Evolutionary conservation across 257 asterid genomes (phyloP).

Genomic region (Plantago elongata): DNA sequence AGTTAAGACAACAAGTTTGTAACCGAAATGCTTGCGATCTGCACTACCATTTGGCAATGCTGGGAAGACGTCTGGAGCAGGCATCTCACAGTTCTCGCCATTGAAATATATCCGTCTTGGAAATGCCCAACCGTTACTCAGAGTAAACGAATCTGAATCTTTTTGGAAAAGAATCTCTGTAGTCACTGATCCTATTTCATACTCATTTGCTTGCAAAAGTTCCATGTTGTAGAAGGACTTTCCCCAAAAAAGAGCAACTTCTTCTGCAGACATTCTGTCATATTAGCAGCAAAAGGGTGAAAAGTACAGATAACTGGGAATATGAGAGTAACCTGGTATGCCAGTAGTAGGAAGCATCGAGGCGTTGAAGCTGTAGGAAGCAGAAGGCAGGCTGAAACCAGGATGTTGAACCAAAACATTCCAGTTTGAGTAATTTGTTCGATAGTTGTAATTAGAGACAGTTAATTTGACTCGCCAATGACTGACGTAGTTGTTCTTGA

Average conservation of each 20-base stretch:
- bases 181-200: constrained; percentile 45
- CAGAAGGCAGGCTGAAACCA: constrained; percentile 38
- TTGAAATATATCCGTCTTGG: constrained; percentile 66
- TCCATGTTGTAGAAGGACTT: constrained; percentile 36
- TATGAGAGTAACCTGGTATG: constrained; percentile 33
- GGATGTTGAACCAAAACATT: constrained; percentile 66
- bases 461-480: constrained; percentile 73
- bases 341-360: constrained; percentile 39
- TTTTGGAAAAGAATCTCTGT: constrained; percentile 56
- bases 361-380: constrained; percentile 47
- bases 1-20: constrained; percentile 11
- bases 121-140: constrained; percentile 66
- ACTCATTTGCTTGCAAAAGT: constrained; percentile 36
- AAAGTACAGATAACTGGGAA: not conserved
- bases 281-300: not conserved
- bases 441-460: constrained; percentile 50
- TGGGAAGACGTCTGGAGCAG: constrained; percentile 59
- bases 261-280: constrained; percentile 36
- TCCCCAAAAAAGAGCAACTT: constrained; percentile 69
- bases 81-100: constrained; percentile 70
- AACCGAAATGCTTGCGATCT: not conserved
- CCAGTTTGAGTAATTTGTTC: constrained; percentile 58
- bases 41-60: constrained; percentile 49
- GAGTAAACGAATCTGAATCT: constrained; percentile 45
- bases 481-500: constrained; percentile 39